Evolutionary conservation across 257 asterid species (phyloP).

Genomic region (Gentiana dahurica): DNA sequence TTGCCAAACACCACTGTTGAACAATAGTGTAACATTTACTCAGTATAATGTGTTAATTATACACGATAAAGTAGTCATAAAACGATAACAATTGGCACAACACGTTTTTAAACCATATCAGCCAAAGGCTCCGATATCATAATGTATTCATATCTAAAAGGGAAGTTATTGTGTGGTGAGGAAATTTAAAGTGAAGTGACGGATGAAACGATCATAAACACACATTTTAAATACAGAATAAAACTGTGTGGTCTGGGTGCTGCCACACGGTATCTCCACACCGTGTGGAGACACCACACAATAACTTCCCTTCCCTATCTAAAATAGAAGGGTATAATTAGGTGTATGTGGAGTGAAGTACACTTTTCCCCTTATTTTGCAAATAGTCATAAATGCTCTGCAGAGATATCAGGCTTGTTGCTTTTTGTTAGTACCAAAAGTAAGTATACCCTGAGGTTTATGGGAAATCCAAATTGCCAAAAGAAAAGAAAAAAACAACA

Average conservation of each 20-base stretch:
- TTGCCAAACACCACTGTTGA: not conserved
- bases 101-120: too few relatives aligned
- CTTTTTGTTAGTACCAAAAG: not conserved
- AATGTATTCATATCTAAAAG: not conserved
- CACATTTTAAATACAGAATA: too few relatives aligned
- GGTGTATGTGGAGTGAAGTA: not conserved
- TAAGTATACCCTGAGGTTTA: constrained; percentile 2
- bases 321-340: constrained; percentile 4
- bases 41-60: too few relatives aligned
- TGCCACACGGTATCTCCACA: not conserved
- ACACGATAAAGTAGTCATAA: too few relatives aligned
- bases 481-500: constrained; percentile 12
- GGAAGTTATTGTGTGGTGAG: too few relatives aligned
- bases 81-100: too few relatives aligned
- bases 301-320: not conserved
- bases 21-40: too few relatives aligned
- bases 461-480: constrained; percentile 7
- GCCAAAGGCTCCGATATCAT: too few relatives aligned
- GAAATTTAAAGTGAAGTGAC: too few relatives aligned
- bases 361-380: not conserved
- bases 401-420: constrained; percentile 4
- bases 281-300: too few relatives aligned
- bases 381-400: not conserved
- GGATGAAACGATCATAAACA: too few relatives aligned
- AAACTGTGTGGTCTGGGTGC: too few relatives aligned